Percentiles rank a stretch among this genome's conserved stretches.
Evolutionary conservation across 2,329 filamentous ascomycete genomes (phyloP).

Genomic region (Aspergillus arachidicola): DNA sequence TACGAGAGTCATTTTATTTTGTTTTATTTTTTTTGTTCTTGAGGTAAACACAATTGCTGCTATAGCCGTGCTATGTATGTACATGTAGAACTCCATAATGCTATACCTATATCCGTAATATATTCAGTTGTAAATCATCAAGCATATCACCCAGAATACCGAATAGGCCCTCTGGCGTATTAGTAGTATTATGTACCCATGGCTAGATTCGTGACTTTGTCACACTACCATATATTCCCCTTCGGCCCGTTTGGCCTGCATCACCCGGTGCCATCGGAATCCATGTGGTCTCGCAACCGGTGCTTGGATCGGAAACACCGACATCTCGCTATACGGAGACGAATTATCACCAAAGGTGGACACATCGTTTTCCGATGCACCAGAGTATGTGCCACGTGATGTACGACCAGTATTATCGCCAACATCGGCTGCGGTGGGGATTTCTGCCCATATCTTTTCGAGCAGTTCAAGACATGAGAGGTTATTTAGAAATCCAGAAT

Average conservation of each 20-base stretch:
- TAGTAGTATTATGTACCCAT: background rate
- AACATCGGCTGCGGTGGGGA: slow-evolving; percentile 13
- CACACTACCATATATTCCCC: slow-evolving; percentile 45
- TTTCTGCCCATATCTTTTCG: slow-evolving; percentile 75
- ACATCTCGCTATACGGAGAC: slow-evolving; percentile 16
- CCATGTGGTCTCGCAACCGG: slow-evolving; percentile 23
- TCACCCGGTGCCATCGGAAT: slow-evolving; percentile 42
- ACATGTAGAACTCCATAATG: background rate
- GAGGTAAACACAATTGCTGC: background rate
- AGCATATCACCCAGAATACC: background rate
- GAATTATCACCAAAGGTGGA: slow-evolving; percentile 1
- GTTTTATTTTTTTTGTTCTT: background rate
- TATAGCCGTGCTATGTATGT: background rate
- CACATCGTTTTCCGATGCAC: background rate
- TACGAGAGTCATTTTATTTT: background rate
- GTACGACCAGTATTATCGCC: background rate
- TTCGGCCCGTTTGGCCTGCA: slow-evolving; percentile 39
- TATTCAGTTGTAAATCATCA: background rate
- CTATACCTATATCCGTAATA: background rate
- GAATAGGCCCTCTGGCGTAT: background rate
- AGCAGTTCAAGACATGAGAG: slow-evolving; percentile 81
- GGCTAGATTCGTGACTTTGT: slow-evolving; percentile 5
- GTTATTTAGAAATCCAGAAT: slow-evolving; percentile 93
- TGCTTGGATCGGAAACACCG: background rate
- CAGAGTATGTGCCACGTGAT: background rate